Base-by-base conservation (phyloP, 2,329 filamentous ascomycete species). In the Microcera coccophila region DNA sequence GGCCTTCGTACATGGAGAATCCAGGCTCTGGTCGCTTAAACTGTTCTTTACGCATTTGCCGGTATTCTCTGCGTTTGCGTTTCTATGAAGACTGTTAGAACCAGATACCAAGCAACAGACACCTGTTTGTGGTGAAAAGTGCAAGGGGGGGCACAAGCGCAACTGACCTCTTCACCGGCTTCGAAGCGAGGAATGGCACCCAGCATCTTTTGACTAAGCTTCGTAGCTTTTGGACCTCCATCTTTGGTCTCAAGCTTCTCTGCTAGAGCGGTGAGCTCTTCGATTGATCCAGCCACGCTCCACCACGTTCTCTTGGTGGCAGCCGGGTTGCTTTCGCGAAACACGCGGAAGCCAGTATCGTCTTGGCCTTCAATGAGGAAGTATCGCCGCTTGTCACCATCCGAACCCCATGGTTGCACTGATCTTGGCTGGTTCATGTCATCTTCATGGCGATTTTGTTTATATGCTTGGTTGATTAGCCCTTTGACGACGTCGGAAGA, bases 301-400 rank as follows among this genome's bases (percentile, higher is more conserved):
- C 88, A 89, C 93, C 93, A 98, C 18, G 87, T 89, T 48, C 81
- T 69, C 48, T 84, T 84, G 35, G 85, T 79, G 22, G 84, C 77
- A 4, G 82, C 82, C 11, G 88, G 85, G 59, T 95, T 94, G 67
- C 87, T 91, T 67, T 98, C 93, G 40, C 93, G 80, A 65, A 98
- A 98, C 34, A 98, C 79, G 49, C 93, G 81, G 66, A 98, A 98
- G 49, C 86, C 79, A 3, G 91, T 97, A 65, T 98, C 90, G 57
- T 97, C 91, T 54, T 88, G 80, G 11, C 93, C 93, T 67, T 98
- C 93, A 49, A 98, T 80, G 36, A 98, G 74, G 72, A 86, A 98
- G 67, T 97, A 98, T 46, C 90, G 83, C 42, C 93, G 83, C 72
- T 93, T 95, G 57, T 95, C 84, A 51, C 87, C 88, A 63, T 95